A percentile compares a stretch with the other conserved stretches of the same genome.
Conservation (phyloP, 1,139 yeast genomes). For the Chernovozyma aurita region DNA sequence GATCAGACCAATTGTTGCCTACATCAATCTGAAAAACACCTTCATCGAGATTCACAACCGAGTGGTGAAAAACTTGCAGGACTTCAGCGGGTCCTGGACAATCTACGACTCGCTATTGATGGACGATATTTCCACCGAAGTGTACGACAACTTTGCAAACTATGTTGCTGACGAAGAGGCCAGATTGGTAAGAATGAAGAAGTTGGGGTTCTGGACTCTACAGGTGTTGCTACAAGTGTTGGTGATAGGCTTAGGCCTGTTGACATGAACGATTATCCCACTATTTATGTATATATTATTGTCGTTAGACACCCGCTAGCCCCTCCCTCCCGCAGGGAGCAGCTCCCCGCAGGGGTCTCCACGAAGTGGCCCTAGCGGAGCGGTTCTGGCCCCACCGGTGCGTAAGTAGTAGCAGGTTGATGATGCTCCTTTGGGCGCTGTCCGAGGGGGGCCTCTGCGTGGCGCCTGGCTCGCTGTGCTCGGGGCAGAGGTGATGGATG, state of each 20-base stretch:
- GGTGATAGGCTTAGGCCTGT: slow-evolving; percentile 71
- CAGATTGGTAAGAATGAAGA: slow-evolving; percentile 63
- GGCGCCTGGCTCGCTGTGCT: too few species aligned
- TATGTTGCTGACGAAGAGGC: slow-evolving; percentile 87
- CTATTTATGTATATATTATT: slow-evolving; percentile 1
- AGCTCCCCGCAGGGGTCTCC: too few species aligned
- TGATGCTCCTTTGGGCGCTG: too few species aligned
- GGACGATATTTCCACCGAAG: slow-evolving; percentile 89
- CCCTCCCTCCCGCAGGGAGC: too few species aligned
- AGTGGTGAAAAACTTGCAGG: slow-evolving; percentile 71
- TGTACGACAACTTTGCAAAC: slow-evolving; percentile 83
- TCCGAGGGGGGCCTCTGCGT: too few species aligned
- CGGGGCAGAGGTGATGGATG: too few species aligned
- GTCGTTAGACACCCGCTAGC: too few species aligned
- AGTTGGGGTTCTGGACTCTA: slow-evolving; percentile 91
- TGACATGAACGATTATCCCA: slow-evolving; percentile 19
- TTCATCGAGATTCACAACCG: slow-evolving; percentile 85
- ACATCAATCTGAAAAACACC: slow-evolving; percentile 84
- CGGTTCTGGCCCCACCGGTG: too few species aligned
- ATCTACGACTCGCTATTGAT: slow-evolving; percentile 83
- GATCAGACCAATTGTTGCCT: slow-evolving; percentile 91
- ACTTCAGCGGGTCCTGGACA: slow-evolving; percentile 96
- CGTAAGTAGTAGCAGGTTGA: background rate
- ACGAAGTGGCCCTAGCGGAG: too few species aligned
- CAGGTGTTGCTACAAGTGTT: slow-evolving; percentile 80